Conservation (phyloP, 495 filamentous ascomycete genomes). For the Aspergillus olivimuriae region DNA sequence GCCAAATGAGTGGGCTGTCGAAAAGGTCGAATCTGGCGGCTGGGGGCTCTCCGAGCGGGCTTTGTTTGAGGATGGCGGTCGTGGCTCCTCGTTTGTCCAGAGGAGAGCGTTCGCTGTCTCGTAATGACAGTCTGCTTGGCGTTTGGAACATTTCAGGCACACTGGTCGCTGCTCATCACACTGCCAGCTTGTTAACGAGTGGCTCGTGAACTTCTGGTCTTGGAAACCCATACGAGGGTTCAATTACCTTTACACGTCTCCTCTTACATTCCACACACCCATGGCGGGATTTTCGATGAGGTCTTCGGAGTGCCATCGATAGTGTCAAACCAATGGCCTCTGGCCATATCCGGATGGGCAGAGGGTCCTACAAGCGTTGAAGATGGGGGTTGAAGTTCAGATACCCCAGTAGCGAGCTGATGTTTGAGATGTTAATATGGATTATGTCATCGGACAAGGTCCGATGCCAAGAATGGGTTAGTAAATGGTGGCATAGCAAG, state of each 20-base stretch:
- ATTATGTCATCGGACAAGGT: neutral
- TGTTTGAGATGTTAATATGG: neutral
- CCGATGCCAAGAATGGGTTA: neutral
- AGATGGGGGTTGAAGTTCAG: too few species aligned
- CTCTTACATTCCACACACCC: constrained; percentile 24
- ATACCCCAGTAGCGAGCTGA: neutral
- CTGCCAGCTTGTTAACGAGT: constrained; percentile 7
- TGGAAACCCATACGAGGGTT: neutral
- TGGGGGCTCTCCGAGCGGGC: constrained; percentile 20
- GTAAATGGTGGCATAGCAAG: too few species aligned
- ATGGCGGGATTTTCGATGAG: constrained; percentile 25
- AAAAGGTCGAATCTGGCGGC: constrained; percentile 10
- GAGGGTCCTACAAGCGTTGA: too few species aligned
- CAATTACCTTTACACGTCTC: constrained; percentile 33
- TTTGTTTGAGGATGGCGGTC: constrained; percentile 8
- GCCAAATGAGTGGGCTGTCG: constrained; percentile 19
- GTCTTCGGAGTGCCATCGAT: constrained; percentile 18
- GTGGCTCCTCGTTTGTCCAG: constrained; percentile 33
- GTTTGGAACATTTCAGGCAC: constrained; percentile 36
- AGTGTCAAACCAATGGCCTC: neutral
- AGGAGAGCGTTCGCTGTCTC: constrained; percentile 30
- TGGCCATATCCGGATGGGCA: too few species aligned
- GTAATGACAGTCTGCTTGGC: constrained; percentile 35
- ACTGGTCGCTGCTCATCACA: constrained; percentile 33
- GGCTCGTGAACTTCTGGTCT: neutral